A percentile compares a stretch with the other conserved stretches of the same genome.
These are phyloP conservation scores for Poronia punctata DNA, from an alignment of 495 filamentous ascomycete genomes.

Conservation along the genomic window DNA sequence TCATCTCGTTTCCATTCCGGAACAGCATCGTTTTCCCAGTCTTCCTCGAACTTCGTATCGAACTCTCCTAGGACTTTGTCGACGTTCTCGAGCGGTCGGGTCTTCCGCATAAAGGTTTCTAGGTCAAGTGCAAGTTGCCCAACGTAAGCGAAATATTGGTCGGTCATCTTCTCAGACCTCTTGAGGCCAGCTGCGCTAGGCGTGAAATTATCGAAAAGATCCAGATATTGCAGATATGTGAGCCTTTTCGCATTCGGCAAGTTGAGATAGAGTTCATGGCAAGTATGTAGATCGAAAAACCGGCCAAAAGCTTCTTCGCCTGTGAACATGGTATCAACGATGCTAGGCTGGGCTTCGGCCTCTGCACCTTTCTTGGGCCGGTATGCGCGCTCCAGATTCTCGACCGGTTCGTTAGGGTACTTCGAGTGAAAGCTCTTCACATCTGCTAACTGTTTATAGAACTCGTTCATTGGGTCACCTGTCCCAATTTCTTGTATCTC, in stretches of 20 bases:
- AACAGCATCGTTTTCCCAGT: constrained; percentile 72
- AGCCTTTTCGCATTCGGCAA: constrained; percentile 75
- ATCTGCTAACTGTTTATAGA: constrained; percentile 73
- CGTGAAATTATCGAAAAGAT: constrained; percentile 78
- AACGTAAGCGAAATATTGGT: constrained; percentile 86
- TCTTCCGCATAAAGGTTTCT: constrained; percentile 77
- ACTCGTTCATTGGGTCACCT: constrained; percentile 86
- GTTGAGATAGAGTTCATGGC: constrained; percentile 87
- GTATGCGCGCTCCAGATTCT: constrained; percentile 91
- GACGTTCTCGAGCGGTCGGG: constrained; percentile 73
- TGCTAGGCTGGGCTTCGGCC: constrained; percentile 60
- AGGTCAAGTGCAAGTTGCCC: constrained; percentile 72
- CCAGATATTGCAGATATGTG: constrained; percentile 85
- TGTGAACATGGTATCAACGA: constrained; percentile 87
- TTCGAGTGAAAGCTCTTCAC: constrained; percentile 83
- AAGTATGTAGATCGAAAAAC: constrained; percentile 76
- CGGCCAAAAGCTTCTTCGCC: constrained; percentile 90
- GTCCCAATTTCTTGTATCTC: constrained; percentile 80
- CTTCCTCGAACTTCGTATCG: constrained; percentile 73
- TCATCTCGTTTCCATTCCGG: constrained; percentile 69
- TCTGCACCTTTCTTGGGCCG: constrained; percentile 53
- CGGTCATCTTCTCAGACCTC: constrained; percentile 73
- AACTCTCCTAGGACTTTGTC: constrained; percentile 68
- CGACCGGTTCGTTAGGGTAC: constrained; percentile 90
- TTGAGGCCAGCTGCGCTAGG: constrained; percentile 65